Evolutionary conservation across 306 rosid species (phyloP).

Genomic region (Amphicarpaea edgeworthii): DNA sequence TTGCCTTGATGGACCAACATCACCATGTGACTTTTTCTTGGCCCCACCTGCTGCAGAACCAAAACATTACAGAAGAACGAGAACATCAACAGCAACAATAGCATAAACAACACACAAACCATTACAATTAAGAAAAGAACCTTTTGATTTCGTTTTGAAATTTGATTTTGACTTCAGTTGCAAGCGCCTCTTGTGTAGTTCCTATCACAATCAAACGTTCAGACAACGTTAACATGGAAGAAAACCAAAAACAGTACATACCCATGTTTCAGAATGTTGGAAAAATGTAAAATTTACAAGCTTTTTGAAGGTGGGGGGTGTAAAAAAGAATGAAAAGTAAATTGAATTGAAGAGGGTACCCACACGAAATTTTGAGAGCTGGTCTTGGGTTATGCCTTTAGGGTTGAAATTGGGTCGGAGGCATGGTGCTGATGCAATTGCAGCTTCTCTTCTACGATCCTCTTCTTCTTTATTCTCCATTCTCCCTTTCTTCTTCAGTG

Average conservation of each 20-base stretch:
- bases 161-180: conserved; percentile 73
- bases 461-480: conserved; percentile 61
- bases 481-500: neutral
- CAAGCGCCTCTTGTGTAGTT: conserved; percentile 75
- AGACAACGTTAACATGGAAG: neutral
- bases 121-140: conserved; percentile 42
- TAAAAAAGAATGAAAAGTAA: neutral
- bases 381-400: conserved; percentile 57
- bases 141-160: conserved; percentile 59
- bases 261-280: conserved; percentile 29
- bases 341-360: conserved; percentile 17
- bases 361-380: conserved; percentile 70
- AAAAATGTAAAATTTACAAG: neutral
- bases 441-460: conserved; percentile 69
- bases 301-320: neutral
- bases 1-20: conserved; percentile 19
- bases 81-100: conserved; percentile 5
- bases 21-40: conserved; percentile 45
- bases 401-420: conserved; percentile 66
- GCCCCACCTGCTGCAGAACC: conserved; percentile 50
- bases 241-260: conserved; percentile 8
- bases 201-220: conserved; percentile 49
- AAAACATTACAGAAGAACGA: neutral
- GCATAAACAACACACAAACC: neutral
- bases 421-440: conserved; percentile 62